A percentile compares a stretch with the other conserved stretches of the same genome.
Evolutionary conservation across 208 protist genomes (phyloP).

Genomic region (Phytomonas francai): DNA sequence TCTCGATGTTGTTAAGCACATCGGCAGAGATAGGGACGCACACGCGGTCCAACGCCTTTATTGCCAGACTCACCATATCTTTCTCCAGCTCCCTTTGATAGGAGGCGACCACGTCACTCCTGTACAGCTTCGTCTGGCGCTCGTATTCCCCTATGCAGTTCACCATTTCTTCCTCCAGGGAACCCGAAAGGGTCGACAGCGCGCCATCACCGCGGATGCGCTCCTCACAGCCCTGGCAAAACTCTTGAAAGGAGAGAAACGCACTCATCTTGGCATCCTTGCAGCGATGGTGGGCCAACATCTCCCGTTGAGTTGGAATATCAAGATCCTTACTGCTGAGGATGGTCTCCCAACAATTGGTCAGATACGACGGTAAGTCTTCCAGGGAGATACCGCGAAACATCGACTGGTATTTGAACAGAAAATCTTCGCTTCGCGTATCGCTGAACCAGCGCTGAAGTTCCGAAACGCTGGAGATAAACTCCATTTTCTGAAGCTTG

Average conservation of each 20-base stretch:
- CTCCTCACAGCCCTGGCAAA: constrained; percentile 39
- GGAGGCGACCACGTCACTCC: constrained; percentile 28
- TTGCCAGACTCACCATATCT: constrained; percentile 34
- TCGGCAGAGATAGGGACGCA: constrained; percentile 42
- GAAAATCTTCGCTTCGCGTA: constrained; percentile 31
- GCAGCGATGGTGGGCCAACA: constrained; percentile 94
- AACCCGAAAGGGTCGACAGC: constrained; percentile 38
- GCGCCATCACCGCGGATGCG: constrained; percentile 53
- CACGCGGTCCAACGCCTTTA: constrained; percentile 45
- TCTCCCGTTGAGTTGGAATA: constrained; percentile 94
- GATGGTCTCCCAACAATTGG: constrained; percentile 91
- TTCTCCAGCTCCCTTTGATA: constrained; percentile 38
- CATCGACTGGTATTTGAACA: constrained; percentile 62
- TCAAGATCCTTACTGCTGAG: constrained; percentile 93
- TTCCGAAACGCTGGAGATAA: constrained; percentile 28
- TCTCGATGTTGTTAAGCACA: constrained; percentile 41
- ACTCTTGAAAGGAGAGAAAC: constrained; percentile 36
- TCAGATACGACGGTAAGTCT: constrained; percentile 77
- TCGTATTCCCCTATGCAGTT: constrained; percentile 31
- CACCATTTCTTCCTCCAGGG: constrained; percentile 54
- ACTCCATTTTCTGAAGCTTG: constrained; percentile 66
- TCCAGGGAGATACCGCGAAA: constrained; percentile 81
- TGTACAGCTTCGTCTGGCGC: constrained; percentile 64
- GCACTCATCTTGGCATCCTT: constrained; percentile 71
- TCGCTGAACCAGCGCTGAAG: constrained; percentile 62